These are phyloP conservation scores for Coffea eugenioides DNA, from an alignment of 257 asterid species.

Conservation along the genomic window DNA sequence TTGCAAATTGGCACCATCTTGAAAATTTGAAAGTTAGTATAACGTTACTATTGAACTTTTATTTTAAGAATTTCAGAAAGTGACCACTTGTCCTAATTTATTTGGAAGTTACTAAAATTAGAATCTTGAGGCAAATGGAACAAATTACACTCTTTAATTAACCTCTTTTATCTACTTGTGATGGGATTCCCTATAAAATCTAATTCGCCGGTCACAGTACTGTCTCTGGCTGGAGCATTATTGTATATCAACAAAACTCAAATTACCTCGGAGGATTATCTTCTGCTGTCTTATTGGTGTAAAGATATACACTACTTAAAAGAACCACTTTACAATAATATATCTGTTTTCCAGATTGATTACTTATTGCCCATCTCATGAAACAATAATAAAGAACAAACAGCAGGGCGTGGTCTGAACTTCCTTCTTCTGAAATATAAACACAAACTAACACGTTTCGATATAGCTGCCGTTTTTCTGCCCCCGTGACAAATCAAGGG, in stretches of 20 bases:
- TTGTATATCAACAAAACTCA: too few relatives aligned
- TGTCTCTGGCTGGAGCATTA: background rate
- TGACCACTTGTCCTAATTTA: slow-evolving; percentile 1
- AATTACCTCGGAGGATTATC: too few relatives aligned
- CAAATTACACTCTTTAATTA: background rate
- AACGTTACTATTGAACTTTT: too few relatives aligned
- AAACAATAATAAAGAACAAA: background rate
- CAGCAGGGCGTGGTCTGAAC: background rate
- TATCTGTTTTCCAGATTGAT: too few relatives aligned
- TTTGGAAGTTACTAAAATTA: background rate
- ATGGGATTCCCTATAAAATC: background rate
- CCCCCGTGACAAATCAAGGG: background rate
- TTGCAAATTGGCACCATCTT: slow-evolving; percentile 1
- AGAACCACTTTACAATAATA: background rate
- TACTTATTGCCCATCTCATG: too few relatives aligned
- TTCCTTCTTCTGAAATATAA: background rate
- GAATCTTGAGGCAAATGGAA: background rate
- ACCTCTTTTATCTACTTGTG: background rate
- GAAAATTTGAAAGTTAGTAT: background rate
- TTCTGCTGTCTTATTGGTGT: too few relatives aligned
- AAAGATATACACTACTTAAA: background rate
- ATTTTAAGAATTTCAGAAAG: background rate
- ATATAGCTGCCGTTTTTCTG: background rate
- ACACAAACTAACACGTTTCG: background rate
- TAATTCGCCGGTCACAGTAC: background rate